Conservation (phyloP, 441 rosid species). For the Pelargonium citronellum region DNA sequence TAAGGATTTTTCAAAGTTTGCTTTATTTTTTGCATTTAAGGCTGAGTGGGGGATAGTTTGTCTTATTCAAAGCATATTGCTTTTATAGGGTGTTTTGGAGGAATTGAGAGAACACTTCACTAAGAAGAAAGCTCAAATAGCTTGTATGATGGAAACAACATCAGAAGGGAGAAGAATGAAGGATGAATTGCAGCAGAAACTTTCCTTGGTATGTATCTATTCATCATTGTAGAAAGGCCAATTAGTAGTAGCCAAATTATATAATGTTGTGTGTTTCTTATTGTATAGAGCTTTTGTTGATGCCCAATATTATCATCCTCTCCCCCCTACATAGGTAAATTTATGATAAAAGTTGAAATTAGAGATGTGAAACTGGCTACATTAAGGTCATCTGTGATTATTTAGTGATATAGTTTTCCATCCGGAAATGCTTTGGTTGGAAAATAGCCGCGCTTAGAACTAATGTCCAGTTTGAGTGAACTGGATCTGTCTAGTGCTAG, state of each 20-base stretch:
- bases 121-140: slow-evolving; percentile 66
- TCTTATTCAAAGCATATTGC: slow-evolving; percentile 13
- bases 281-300: background rate
- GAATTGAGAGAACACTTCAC: slow-evolving; percentile 37
- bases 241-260: background rate
- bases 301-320: background rate
- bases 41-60: slow-evolving; percentile 5
- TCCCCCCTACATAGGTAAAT: background rate
- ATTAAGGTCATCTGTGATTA: background rate
- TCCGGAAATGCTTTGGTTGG: no score
- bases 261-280: background rate
- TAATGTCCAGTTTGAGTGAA: background rate
- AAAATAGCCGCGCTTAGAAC: no score
- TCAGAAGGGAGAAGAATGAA: slow-evolving; percentile 58
- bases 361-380: slow-evolving; percentile 1
- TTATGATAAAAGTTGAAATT: background rate
- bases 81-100: slow-evolving; percentile 51
- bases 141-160: slow-evolving; percentile 57
- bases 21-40: slow-evolving; percentile 4
- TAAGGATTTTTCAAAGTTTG: background rate
- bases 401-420: background rate
- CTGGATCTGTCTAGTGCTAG: background rate
- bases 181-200: slow-evolving; percentile 47
- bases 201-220: slow-evolving; percentile 48
- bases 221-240: background rate